Evolutionary conservation across 2,329 filamentous ascomycete species (phyloP), one percentile per base, ranked within the genome.

Genomic region (Fusarium robinianum): DNA sequence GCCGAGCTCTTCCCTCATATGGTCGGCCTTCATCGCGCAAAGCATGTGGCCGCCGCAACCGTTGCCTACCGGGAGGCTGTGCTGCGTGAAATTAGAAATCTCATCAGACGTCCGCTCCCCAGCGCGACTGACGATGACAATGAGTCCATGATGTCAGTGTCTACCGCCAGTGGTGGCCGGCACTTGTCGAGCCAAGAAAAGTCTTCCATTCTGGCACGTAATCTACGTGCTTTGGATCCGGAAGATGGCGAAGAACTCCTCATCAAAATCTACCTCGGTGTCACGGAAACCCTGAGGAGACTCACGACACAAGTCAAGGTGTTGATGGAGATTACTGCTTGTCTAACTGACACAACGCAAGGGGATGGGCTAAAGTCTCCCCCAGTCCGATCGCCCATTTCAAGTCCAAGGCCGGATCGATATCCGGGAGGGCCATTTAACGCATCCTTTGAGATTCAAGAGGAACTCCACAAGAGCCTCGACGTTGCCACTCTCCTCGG

Each of bases 121-220:
- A 96, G 90, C 62, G 95, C 92, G 8, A 94, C 83, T 58, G 94
- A 99, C 48, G 92, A 97, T 56, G 94, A 99, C 63, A 88, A 86
- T 49, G 89, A 94, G 64, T 95, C 90, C 1, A 86, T 92, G 72
- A 84, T 92, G 69, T 91, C 91, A 2, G 79, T 84, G 1, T 95
- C 91, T 3, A 96, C 92, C 1, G 74, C 82, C 40, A 79, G 80
- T 49, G 81, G 82, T 27, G 85, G 84, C 18, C 80, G 80, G 46
- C 80, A 84, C 51, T 72, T 85, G 27, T 87, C 82, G 12, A 87
- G 90, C 57, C 88, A 95, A 61, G 91, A 97, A 55, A 96, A 94
- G 63, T 96, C 91, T 1, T 84, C 87, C 0, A 87, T 90, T 30
- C 74, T 97, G 19, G 91, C 94, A 5, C 83, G 91, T 8, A 97